Conservation (phyloP, 345 rosid species). For the Balakata baccata region DNA sequence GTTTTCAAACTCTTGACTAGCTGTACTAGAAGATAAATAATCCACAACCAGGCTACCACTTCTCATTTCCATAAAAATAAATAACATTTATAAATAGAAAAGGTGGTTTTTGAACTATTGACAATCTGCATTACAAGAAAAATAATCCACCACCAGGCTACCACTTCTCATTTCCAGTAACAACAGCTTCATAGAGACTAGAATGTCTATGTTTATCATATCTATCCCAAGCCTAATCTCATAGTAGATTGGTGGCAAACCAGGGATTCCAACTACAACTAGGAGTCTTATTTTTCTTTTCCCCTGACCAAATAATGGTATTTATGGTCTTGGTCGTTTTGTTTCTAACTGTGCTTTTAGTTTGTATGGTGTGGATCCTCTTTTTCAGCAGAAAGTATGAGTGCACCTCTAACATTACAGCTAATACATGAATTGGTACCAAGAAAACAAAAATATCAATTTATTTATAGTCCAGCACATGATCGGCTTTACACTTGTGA, state of each 20-base stretch:
- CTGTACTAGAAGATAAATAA: no score
- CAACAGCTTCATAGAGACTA: neutral
- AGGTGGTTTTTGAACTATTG: neutral
- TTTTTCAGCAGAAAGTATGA: neutral
- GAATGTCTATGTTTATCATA: neutral
- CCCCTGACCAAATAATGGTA: neutral
- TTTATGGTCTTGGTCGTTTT: no score
- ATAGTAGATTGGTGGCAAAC: neutral
- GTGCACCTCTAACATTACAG: neutral
- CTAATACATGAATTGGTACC: neutral
- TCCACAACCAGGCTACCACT: no score
- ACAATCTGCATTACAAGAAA: neutral
- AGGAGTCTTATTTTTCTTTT: neutral
- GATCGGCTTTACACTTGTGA: neutral
- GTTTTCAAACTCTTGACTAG: no score
- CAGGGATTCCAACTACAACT: neutral
- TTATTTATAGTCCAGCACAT: neutral
- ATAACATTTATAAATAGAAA: neutral
- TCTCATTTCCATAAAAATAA: neutral
- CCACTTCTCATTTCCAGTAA: neutral
- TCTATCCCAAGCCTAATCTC: neutral
- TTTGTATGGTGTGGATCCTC: neutral
- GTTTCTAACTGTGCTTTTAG: neutral
- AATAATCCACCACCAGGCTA: neutral
- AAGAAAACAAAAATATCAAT: neutral